Base-by-base conservation (phyloP, 805 yeast genomes). In the Metschnikowia chrysomelidarum region DNA sequence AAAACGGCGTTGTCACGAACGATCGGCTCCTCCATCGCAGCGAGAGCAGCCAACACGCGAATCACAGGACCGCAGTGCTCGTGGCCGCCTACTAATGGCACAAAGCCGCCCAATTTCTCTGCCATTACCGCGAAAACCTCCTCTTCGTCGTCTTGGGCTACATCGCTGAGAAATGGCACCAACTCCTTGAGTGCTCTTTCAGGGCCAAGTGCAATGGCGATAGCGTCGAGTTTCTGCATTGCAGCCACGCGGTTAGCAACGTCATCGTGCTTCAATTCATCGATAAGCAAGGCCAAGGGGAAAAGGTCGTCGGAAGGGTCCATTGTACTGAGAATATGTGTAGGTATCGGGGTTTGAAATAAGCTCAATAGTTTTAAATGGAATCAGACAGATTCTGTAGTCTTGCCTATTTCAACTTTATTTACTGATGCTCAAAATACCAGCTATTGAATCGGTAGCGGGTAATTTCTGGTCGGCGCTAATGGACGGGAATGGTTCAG, bases 111-210 rank as follows among this genome's bases (percentile, higher is more conserved):
- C 50, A 93, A 67, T 67, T 89, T 91, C 50, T 83, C 87, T 3
- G 97, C 97, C 44, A 94, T 73, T 14, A 88, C 91, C 2, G 96
- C 87, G 62, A 91, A 82, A 5, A 93, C 96, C 64, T 93, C 99
- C 62, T 93, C 99, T 64, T 93, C 99, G 59, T 94, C 99, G 52
- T 93, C 99, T 47, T 86, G 93, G 7, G 89, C 87, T 17, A 83
- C 93, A 43, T 83, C 89, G 48, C 82, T 87, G 43, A 93, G 72
- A 54, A 91, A 93, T 23, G 98, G 97, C 35, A 93, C 70, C 55
- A 93, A 73, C 59, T 93, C 98, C 30, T 75, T 74, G 41, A 96
- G 73, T 8, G 98, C 85, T 54, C 98, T 76, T 58, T 87, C 95
- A 5, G 93, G 89, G 7, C 98, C 98, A 39, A 93, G 67, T 2